Percentiles rank a stretch among this genome's conserved stretches.
phyloP scores from a whole-genome alignment of 768 basidiomycete species.

The Tulasnella sp. region DNA sequence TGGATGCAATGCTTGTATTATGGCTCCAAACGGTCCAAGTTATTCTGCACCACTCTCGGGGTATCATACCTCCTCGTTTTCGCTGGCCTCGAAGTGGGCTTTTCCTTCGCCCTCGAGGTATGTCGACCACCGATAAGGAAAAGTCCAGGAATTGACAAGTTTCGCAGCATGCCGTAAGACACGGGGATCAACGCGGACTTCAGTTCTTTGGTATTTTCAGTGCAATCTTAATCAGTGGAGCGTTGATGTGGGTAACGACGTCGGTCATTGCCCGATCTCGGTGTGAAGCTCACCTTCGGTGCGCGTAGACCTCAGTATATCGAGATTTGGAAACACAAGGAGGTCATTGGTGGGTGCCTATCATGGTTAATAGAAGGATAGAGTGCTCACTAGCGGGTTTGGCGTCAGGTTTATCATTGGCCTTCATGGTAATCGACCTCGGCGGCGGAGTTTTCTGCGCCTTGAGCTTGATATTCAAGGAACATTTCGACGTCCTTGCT shows the following conservation, averaged over 20 bases:
- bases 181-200: background rate
- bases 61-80: conserved; percentile 32
- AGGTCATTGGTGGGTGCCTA: conserved; percentile 17
- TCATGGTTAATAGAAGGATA: no score
- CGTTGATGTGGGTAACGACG: conserved; percentile 31
- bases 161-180: background rate
- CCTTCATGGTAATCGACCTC: no score
- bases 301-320: conserved; percentile 63
- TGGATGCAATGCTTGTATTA: conserved; percentile 54
- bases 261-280: no score
- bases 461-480: no score
- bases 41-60: conserved; percentile 17
- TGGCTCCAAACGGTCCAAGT: conserved; percentile 29
- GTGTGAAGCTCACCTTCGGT: no score
- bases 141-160: background rate
- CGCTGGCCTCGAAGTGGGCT: conserved; percentile 45
- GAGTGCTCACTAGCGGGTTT: no score
- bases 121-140: conserved; percentile 19
- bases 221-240: conserved; percentile 43
- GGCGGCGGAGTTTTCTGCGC: no score
- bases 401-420: no score
- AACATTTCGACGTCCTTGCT: no score
- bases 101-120: conserved; percentile 47
- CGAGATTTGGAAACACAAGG: conserved; percentile 46
- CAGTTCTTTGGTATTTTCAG: conserved; percentile 52